phyloP scores from a whole-genome alignment of 495 filamentous ascomycete genomes.

The Xylaria grammica region DNA sequence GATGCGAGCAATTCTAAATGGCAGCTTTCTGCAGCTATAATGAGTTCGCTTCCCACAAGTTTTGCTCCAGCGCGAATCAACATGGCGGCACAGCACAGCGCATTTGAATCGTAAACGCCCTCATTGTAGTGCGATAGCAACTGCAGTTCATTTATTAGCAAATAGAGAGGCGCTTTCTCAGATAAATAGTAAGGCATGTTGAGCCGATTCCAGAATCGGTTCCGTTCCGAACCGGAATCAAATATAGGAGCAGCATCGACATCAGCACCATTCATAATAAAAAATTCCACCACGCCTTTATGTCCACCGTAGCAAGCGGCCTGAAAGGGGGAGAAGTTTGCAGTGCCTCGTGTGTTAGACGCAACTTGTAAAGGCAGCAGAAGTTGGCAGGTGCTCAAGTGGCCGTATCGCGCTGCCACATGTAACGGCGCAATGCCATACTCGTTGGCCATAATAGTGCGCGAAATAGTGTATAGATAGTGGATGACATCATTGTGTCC shows the following conservation, averaged over 20 bases:
- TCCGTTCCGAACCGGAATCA: neutral
- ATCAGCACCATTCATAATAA: constrained; percentile 5
- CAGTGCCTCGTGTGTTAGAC: neutral
- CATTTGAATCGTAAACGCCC: neutral
- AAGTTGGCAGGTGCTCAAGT: neutral
- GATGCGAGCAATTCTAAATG: neutral
- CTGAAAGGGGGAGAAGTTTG: neutral
- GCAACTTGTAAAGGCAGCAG: neutral
- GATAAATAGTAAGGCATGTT: neutral
- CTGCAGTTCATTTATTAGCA: neutral
- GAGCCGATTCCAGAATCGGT: neutral
- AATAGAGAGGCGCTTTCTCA: neutral
- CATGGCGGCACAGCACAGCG: neutral
- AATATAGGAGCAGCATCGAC: neutral
- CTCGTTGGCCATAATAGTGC: constrained; percentile 1
- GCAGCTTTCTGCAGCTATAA: neutral
- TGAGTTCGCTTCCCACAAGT: neutral
- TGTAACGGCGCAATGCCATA: constrained; percentile 1
- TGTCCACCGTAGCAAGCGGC: neutral
- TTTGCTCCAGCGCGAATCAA: constrained; percentile 4
- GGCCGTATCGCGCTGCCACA: neutral
- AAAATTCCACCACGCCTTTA: neutral
- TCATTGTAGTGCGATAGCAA: neutral
- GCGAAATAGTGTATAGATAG: neutral
- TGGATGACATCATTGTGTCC: neutral